These are phyloP conservation scores for Leccinum pachyderme DNA, from an alignment of 1,284 basidiomycete genomes.

Conservation along the genomic window DNA sequence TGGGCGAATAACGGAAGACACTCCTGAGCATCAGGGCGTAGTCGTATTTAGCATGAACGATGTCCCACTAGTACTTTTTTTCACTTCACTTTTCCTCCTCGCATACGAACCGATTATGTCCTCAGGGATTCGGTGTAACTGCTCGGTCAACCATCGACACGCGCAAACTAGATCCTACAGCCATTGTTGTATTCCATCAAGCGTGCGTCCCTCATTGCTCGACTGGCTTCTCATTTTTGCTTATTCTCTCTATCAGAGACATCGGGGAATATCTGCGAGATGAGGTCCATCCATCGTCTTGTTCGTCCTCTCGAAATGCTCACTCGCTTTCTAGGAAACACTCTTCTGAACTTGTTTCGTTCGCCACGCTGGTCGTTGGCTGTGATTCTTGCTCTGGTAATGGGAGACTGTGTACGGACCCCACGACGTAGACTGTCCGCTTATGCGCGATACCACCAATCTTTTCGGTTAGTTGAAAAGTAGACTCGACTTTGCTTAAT, in stretches of 20 bases:
- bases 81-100: constrained; percentile 1
- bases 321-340: constrained; percentile 54
- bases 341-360: constrained; percentile 48
- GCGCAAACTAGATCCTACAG: constrained; percentile 95
- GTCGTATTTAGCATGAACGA: constrained; percentile 97
- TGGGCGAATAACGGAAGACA: constrained; percentile 98
- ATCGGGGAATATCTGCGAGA: constrained; percentile 96
- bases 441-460: not conserved
- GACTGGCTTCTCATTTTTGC: constrained; percentile 1
- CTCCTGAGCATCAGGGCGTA: constrained; percentile 98
- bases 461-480: constrained; percentile 26
- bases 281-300: constrained; percentile 56
- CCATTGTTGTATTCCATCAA: constrained; percentile 98
- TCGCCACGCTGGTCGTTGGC: constrained; percentile 7
- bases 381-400: constrained; percentile 19
- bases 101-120: constrained; percentile 9
- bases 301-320: constrained; percentile 7
- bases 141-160: constrained; percentile 96
- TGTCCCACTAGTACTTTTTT: constrained; percentile 71
- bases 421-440: constrained; percentile 1
- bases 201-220: constrained; percentile 52
- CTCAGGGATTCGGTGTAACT: constrained; percentile 95
- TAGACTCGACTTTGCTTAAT: constrained; percentile 22
- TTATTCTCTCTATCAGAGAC: constrained; percentile 55
- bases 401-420: constrained; percentile 16